Conservation (phyloP, 257 asterid genomes). For the Rhazya stricta region DNA sequence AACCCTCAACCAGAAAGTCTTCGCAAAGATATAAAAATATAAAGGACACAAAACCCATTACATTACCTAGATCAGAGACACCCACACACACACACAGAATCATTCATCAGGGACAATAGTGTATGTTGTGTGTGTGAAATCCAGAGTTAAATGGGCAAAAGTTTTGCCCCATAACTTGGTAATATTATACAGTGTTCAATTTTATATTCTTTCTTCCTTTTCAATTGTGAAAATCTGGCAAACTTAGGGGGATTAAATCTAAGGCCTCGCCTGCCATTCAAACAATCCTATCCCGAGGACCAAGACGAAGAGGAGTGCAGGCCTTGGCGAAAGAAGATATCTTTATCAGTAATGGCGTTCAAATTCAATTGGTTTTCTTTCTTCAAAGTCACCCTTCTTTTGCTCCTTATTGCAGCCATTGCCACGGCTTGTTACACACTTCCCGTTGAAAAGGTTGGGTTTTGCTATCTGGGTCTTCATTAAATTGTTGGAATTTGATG, state of each 20-base stretch:
- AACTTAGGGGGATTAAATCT: slow-evolving; percentile 65
- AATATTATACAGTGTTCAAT: background rate
- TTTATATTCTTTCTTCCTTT: background rate
- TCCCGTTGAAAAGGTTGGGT: slow-evolving; percentile 73
- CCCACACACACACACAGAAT: background rate
- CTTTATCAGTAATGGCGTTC: slow-evolving; percentile 55
- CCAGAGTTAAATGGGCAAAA: slow-evolving; percentile 14
- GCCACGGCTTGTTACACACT: slow-evolving; percentile 77
- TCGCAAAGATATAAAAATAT: background rate
- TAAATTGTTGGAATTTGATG: background rate
- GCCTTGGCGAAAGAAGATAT: slow-evolving; percentile 78
- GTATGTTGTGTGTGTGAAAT: background rate
- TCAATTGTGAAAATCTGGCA: slow-evolving; percentile 56
- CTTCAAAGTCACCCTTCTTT: slow-evolving; percentile 48
- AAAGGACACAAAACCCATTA: background rate
- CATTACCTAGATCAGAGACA: background rate
- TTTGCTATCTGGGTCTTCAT: slow-evolving; percentile 2
- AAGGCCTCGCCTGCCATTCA: slow-evolving; percentile 85
- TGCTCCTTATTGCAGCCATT: slow-evolving; percentile 58
- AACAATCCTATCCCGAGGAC: slow-evolving; percentile 62
- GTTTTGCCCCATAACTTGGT: slow-evolving; percentile 4
- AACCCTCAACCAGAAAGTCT: background rate
- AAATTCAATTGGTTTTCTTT: slow-evolving; percentile 61
- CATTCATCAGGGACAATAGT: background rate
- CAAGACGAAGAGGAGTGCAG: slow-evolving; percentile 62